Base-by-base conservation (phyloP, 805 yeast species). In the Candida ulmi region DNA sequence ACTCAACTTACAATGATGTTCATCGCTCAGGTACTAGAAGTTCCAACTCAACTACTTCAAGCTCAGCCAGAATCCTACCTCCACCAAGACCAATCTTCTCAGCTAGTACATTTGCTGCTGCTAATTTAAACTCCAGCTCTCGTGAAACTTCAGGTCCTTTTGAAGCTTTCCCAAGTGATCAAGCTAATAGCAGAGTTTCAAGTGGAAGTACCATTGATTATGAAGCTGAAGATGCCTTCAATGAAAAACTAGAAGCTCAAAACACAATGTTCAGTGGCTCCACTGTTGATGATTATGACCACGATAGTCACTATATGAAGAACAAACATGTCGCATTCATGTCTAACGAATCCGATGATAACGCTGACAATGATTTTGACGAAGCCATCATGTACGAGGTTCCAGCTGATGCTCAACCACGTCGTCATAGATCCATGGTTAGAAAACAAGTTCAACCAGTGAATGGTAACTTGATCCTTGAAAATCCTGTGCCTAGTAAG, bases 401-500 rank as follows among this genome's bases (percentile, higher is more conserved):
- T 18, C 63, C 63, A 35, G 23, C 40, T 8, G 38, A 50, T 5
- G 57, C 60, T 1, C 63, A 57, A 36, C 85, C 86, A 9, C 72
- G 78, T 37, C 76, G 87, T 52, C 82, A 83, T 47, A 81, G 80
- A 52, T 75, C 85, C 2, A 71, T 75, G 47, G 72, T 81, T 33
- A 76, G 81, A 54, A 83, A 88, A 54, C 83, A 84, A 51, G 87
- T 85, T 58, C 65, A 80, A 54, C 74, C 88, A 35, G 84, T 81
- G 41, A 69, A 81, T 38, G 95, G 96, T 52, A 79, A 91, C 52
- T 74, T 93, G 58, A 88, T 90, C 11, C 70, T 93, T 40, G 97
- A 93, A 58, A 91, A 95, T 53, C 96, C 98, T 4, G 83, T 93
- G 36, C 98, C 99, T 12, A 80, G 88, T 18, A 93, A 90, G 45